A percentile compares a stretch with the other conserved stretches of the same genome.
Evolutionary conservation across 2,329 filamentous ascomycete species (phyloP).

Genomic region (Emericellopsis atlantica): DNA sequence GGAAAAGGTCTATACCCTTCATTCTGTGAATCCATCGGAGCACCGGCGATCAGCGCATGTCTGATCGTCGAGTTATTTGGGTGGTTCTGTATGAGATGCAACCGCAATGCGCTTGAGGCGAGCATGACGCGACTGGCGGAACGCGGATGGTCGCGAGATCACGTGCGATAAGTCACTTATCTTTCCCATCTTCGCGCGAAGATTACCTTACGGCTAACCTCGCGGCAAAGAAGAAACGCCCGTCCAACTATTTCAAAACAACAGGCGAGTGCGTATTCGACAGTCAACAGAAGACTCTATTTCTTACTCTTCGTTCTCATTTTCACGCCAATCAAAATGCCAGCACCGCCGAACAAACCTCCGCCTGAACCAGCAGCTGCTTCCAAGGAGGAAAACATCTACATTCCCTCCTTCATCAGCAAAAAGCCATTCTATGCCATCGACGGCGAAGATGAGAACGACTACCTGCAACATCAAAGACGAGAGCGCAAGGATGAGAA

Average conservation of each 20-base stretch:
- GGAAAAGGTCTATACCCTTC: conserved; percentile 53
- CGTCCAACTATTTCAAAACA: too few relatives aligned
- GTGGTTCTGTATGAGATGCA: too few relatives aligned
- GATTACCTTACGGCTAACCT: neutral
- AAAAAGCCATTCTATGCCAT: conserved; percentile 94
- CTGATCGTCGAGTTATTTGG: neutral
- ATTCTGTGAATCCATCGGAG: conserved; percentile 7
- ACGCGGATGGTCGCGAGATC: conserved; percentile 1
- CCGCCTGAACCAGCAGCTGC: conserved; percentile 23
- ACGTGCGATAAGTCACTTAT: neutral
- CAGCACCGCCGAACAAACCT: conserved; percentile 8
- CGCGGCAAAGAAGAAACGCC: too few relatives aligned
- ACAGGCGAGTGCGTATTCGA: neutral
- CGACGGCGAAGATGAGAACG: conserved; percentile 60
- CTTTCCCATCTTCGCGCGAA: neutral
- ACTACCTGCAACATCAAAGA: conserved; percentile 96
- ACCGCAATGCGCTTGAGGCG: neutral
- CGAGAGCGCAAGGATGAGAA: conserved; percentile 47
- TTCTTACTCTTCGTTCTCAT: too few relatives aligned
- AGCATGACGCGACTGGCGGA: neutral
- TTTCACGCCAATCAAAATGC: neutral
- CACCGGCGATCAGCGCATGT: too few relatives aligned
- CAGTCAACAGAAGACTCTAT: neutral
- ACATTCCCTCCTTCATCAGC: conserved; percentile 96
- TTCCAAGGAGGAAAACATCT: conserved; percentile 88